A percentile compares a stretch with the other conserved stretches of the same genome.
phyloP scores from a whole-genome alignment of 169 alveolate genomes.

The Ichthyophthirius multifiliis region DNA sequence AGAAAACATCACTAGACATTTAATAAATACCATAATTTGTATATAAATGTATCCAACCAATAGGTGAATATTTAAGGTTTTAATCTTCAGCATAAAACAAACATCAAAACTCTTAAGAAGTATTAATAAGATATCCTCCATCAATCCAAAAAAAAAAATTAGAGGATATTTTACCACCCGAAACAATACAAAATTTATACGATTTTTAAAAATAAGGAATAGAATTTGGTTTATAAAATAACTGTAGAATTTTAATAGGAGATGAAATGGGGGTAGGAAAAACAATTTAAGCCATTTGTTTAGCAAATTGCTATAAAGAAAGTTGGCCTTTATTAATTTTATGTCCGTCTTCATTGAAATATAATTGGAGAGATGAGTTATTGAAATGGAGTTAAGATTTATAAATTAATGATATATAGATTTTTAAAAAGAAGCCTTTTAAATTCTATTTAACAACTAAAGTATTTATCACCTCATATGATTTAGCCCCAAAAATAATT shows the following conservation, averaged over 20 bases:
- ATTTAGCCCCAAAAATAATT: conserved; percentile 38
- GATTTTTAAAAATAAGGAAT: conserved; percentile 95
- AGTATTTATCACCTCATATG: conserved; percentile 52
- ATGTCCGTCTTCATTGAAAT: conserved; percentile 39
- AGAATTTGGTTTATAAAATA: conserved; percentile 86
- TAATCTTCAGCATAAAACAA: too few relatives aligned
- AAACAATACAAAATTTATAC: conserved; percentile 44
- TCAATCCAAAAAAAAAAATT: neutral
- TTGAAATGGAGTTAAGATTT: conserved; percentile 79
- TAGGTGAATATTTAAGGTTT: neutral
- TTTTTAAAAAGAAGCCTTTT: conserved; percentile 49
- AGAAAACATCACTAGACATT: neutral
- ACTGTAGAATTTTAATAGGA: conserved; percentile 95
- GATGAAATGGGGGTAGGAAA: conserved; percentile 95
- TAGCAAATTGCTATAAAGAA: conserved; percentile 86
- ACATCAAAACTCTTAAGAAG: neutral
- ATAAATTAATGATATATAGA: conserved; percentile 11
- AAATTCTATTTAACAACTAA: conserved; percentile 4
- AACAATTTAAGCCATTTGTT: conserved; percentile 95
- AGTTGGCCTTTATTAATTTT: conserved; percentile 90
- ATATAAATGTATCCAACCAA: neutral
- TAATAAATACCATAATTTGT: neutral
- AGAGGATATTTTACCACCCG: conserved; percentile 51
- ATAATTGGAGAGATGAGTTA: conserved; percentile 94
- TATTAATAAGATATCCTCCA: neutral